Percentiles rank a stretch among this genome's conserved stretches.
These are phyloP conservation scores for Penicillium sp. DNA, from an alignment of 2,329 filamentous ascomycete species.

Conservation along the genomic window DNA sequence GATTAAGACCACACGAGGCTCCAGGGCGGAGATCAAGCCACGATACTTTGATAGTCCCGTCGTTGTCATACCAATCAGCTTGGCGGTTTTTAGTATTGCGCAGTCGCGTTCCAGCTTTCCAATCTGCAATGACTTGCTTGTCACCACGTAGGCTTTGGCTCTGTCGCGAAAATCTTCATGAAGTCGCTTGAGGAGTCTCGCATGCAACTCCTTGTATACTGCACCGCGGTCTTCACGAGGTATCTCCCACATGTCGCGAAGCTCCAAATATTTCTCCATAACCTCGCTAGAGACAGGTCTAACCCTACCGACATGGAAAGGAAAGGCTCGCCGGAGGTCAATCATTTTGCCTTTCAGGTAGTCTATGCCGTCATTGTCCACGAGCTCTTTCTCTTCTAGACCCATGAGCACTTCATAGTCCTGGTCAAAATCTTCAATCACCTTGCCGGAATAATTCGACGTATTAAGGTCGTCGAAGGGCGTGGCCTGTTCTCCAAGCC, in stretches of 20 bases:
- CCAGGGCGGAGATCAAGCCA: slow-evolving; percentile 58
- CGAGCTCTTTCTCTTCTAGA: slow-evolving; percentile 51
- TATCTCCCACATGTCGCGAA: slow-evolving; percentile 57
- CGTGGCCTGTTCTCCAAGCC: slow-evolving; percentile 51
- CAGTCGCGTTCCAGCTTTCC: slow-evolving; percentile 56
- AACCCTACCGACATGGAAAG: slow-evolving; percentile 25
- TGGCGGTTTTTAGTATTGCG: slow-evolving; percentile 55
- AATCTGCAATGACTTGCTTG: slow-evolving; percentile 50
- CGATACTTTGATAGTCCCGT: slow-evolving; percentile 79
- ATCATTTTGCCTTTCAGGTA: slow-evolving; percentile 45
- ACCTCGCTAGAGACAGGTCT: slow-evolving; percentile 25
- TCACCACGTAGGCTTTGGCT: slow-evolving; percentile 46
- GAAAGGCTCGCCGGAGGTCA: slow-evolving; percentile 35
- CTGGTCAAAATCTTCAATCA: slow-evolving; percentile 55
- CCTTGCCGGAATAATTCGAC: slow-evolving; percentile 47
- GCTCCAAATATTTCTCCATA: slow-evolving; percentile 31
- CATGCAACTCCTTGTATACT: slow-evolving; percentile 62
- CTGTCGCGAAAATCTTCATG: slow-evolving; percentile 44
- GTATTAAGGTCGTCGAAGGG: slow-evolving; percentile 41
- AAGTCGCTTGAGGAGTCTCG: slow-evolving; percentile 47
- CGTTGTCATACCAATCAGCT: slow-evolving; percentile 64
- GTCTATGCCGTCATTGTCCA: slow-evolving; percentile 52
- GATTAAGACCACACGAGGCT: slow-evolving; percentile 64
- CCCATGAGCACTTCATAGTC: slow-evolving; percentile 58
- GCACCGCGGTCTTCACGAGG: slow-evolving; percentile 51